These are phyloP conservation scores for Penicillium ochrochloron DNA, from an alignment of 495 filamentous ascomycete genomes.

Conservation along the genomic window DNA sequence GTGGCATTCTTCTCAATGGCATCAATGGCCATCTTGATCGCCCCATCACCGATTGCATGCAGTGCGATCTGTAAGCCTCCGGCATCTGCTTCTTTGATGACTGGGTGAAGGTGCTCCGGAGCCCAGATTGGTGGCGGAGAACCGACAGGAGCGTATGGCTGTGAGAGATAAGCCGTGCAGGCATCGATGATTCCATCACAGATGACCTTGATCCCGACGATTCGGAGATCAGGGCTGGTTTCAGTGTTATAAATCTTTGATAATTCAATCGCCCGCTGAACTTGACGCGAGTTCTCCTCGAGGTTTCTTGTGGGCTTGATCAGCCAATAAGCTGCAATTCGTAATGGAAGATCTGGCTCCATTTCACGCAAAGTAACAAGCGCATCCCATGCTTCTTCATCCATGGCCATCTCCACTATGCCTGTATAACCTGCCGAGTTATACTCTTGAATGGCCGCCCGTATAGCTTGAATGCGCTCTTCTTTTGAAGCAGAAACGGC, in stretches of 20 bases:
- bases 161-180: conserved; percentile 63
- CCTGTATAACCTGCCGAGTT: conserved; percentile 64
- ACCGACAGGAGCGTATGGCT: conserved; percentile 59
- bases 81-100: conserved; percentile 56
- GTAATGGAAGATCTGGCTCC: conserved; percentile 48
- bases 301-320: conserved; percentile 38
- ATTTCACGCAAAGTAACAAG: conserved; percentile 50
- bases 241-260: conserved; percentile 47
- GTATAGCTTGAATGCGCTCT: conserved; percentile 55
- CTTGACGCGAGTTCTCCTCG: conserved; percentile 29
- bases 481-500: conserved; percentile 53
- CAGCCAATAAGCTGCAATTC: conserved; percentile 69
- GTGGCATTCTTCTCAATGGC: conserved; percentile 51
- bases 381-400: conserved; percentile 62
- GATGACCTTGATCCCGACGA: conserved; percentile 63
- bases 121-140: conserved; percentile 59
- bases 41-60: conserved; percentile 69
- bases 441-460: conserved; percentile 55
- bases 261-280: conserved; percentile 63
- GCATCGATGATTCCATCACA: conserved; percentile 56
- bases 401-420: conserved; percentile 72
- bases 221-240: conserved; percentile 51
- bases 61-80: conserved; percentile 65
- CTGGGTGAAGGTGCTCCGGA: conserved; percentile 51
- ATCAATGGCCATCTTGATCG: conserved; percentile 60